Conservation (phyloP, 768 basidiomycete species). For the Podaxis sp. region DNA sequence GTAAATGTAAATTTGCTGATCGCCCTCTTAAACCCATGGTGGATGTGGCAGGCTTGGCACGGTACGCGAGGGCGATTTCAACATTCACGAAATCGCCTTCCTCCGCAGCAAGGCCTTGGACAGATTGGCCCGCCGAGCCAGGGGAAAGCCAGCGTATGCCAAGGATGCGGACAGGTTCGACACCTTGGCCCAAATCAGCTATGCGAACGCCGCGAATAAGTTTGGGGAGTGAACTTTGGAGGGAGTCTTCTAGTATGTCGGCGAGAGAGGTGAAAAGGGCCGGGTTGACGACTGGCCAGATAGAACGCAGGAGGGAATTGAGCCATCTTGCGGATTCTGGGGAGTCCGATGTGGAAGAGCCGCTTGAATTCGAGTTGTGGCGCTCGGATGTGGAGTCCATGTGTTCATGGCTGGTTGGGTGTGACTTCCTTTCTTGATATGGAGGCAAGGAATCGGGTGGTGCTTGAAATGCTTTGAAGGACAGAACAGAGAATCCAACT, state of each 20-base stretch:
- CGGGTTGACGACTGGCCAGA: slow-evolving; percentile 80
- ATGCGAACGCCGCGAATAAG: slow-evolving; percentile 64
- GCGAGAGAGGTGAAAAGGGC: slow-evolving; percentile 55
- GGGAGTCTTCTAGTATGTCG: slow-evolving; percentile 64
- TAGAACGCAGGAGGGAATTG: slow-evolving; percentile 55
- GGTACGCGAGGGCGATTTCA: slow-evolving; percentile 71
- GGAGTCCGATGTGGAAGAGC: slow-evolving; percentile 1
- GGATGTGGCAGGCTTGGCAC: slow-evolving; percentile 47
- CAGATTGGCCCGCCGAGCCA: slow-evolving; percentile 26
- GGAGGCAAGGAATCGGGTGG: neutral
- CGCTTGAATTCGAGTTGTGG: neutral
- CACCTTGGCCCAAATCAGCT: slow-evolving; percentile 68
- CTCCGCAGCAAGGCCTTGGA: slow-evolving; percentile 34
- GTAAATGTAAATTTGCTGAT: slow-evolving; percentile 60
- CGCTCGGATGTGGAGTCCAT: no score
- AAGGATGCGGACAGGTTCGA: slow-evolving; percentile 68
- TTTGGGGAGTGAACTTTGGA: slow-evolving; percentile 52
- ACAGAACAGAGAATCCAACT: slow-evolving; percentile 28
- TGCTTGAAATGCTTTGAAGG: slow-evolving; percentile 21
- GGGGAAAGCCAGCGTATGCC: slow-evolving; percentile 54
- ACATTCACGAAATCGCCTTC: slow-evolving; percentile 59
- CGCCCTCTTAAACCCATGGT: slow-evolving; percentile 34
- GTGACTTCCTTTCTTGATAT: neutral
- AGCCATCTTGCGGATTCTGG: slow-evolving; percentile 51
- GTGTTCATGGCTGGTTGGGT: neutral